Percentiles rank a stretch among this genome's conserved stretches.
phyloP scores from a whole-genome alignment of 1,139 yeast genomes.

The Kazachstania sp. region DNA sequence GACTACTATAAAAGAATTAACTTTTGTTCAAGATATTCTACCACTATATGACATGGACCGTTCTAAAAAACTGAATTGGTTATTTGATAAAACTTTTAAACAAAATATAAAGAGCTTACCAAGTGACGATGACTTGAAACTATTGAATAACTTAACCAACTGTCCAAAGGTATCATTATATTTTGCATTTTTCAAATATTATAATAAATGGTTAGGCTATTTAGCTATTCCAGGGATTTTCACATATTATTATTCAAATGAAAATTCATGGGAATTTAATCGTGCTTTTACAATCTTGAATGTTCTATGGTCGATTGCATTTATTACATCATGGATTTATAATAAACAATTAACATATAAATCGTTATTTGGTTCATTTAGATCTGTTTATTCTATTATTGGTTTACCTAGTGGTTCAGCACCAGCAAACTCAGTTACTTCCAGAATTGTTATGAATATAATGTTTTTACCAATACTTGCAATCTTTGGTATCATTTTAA shows the following conservation, averaged over 20 bases:
- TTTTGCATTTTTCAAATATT: conserved; percentile 63
- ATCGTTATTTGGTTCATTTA: conserved; percentile 8
- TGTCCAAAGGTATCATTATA: conserved; percentile 58
- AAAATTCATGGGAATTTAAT: conserved; percentile 42
- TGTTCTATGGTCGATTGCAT: conserved; percentile 52
- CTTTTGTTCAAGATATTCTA: conserved; percentile 46
- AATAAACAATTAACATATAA: conserved; percentile 40
- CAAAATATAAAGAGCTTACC: conserved; percentile 10
- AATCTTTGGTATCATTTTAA: conserved; percentile 46
- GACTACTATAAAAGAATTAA: background rate
- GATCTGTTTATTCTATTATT: background rate
- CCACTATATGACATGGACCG: conserved; percentile 47
- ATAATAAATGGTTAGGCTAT: conserved; percentile 51
- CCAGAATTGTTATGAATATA: conserved; percentile 41
- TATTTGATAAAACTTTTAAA: conserved; percentile 11
- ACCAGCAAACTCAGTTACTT: background rate
- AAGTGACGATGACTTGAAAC: conserved; percentile 15
- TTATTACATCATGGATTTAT: conserved; percentile 53
- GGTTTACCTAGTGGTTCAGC: background rate
- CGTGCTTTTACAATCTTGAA: conserved; percentile 44
- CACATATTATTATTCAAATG: conserved; percentile 32
- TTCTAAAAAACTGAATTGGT: conserved; percentile 24
- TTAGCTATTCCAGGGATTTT: conserved; percentile 55
- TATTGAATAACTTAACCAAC: conserved; percentile 39
- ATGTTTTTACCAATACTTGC: conserved; percentile 63